Percentiles rank a stretch among this genome's conserved stretches.
Conservation (phyloP, 352 stramenopile species). For the Pythium rhizo-oryzae region DNA sequence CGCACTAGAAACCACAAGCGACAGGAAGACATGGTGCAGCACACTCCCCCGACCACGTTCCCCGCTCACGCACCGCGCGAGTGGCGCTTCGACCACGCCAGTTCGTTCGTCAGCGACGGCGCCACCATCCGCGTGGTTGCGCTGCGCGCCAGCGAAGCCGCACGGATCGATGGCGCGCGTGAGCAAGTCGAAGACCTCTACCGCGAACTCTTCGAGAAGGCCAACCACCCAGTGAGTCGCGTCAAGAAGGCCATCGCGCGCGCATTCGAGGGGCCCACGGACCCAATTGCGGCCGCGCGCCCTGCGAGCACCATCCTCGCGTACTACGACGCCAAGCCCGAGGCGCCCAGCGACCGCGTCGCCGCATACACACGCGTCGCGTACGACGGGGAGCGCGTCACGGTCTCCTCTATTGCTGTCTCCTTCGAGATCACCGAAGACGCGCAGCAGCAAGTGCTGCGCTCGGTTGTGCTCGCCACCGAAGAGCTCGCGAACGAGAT, state of each 20-base stretch:
- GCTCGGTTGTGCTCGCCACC: slow-evolving; percentile 5
- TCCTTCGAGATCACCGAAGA: not conserved
- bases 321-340: slow-evolving; percentile 13
- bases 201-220: slow-evolving; percentile 4
- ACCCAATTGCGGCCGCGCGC: not conserved
- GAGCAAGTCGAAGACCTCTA: slow-evolving; percentile 20
- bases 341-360: slow-evolving; percentile 9
- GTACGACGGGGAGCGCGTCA: slow-evolving; percentile 10
- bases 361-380: slow-evolving; percentile 14
- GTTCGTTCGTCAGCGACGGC: slow-evolving; percentile 6
- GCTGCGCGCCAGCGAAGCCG: slow-evolving; percentile 7
- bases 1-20: no score
- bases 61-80: no score
- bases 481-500: slow-evolving; percentile 10
- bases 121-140: slow-evolving; percentile 16
- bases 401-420: slow-evolving; percentile 12
- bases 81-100: slow-evolving; percentile 12
- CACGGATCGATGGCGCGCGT: slow-evolving; percentile 1
- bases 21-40: no score
- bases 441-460: slow-evolving; percentile 5
- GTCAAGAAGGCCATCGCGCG: slow-evolving; percentile 3
- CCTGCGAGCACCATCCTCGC: slow-evolving; percentile 12
- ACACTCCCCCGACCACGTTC: no score
- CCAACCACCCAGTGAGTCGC: not conserved
- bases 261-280: slow-evolving; percentile 4